phyloP scores from a whole-genome alignment of 192 early-diverging fungal genomes.

The Backusella tarrabulga region DNA sequence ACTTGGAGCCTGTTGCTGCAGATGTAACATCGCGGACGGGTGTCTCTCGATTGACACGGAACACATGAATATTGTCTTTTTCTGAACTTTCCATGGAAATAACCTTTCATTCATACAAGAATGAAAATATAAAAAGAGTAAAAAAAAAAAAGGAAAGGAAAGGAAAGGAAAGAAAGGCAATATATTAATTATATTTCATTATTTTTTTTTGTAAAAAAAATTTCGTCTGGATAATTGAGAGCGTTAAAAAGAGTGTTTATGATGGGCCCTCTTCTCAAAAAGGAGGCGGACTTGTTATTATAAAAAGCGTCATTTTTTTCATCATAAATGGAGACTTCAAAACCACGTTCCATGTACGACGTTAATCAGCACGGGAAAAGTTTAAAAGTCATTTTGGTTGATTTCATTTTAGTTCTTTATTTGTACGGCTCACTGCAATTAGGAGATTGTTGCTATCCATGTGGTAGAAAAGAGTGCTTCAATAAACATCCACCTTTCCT shows the following conservation, averaged over 20 bases:
- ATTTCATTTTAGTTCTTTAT: too few species aligned
- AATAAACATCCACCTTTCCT: too few species aligned
- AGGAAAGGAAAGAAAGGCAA: neutral
- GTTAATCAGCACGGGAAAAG: neutral
- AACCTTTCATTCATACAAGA: neutral
- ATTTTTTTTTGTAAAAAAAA: neutral
- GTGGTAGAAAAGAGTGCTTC: too few species aligned
- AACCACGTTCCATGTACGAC: neutral
- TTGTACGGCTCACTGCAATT: too few species aligned
- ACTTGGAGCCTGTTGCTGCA: neutral
- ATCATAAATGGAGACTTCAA: neutral
- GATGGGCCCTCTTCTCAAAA: neutral
- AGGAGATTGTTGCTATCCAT: too few species aligned
- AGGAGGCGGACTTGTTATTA: neutral
- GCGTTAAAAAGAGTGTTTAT: neutral
- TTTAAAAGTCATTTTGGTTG: too few species aligned
- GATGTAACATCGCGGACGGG: neutral
- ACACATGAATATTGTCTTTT: constrained; percentile 17
- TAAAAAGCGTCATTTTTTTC: neutral
- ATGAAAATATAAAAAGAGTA: neutral
- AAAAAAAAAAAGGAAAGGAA: neutral
- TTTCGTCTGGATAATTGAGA: neutral
- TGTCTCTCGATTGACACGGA: constrained; percentile 7
- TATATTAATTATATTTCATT: neutral
- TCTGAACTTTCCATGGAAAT: neutral